A percentile compares a stretch with the other conserved stretches of the same genome.
Evolutionary conservation across 2,329 filamentous ascomycete genomes (phyloP).

Genomic region (Trichoderma breve): DNA sequence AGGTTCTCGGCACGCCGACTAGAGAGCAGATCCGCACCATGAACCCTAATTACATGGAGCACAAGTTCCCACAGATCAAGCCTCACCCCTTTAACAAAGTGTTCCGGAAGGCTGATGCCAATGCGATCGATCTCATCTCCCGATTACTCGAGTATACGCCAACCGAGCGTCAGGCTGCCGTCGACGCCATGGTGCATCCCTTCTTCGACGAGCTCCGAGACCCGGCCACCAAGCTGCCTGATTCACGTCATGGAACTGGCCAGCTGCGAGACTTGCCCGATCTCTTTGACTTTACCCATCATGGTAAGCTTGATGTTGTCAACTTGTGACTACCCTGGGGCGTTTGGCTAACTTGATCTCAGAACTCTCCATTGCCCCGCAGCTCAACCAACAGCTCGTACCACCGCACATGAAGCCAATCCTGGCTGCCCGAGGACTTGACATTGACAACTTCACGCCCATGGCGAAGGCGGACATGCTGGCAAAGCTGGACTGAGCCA

Average conservation of each 20-base stretch:
- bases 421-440: slow-evolving; percentile 74
- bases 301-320: slow-evolving; percentile 64
- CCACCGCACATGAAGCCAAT: slow-evolving; percentile 75
- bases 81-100: slow-evolving; percentile 99
- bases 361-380: slow-evolving; percentile 96
- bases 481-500: slow-evolving; percentile 84
- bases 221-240: slow-evolving; percentile 84
- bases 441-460: slow-evolving; percentile 91
- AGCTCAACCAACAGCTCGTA: slow-evolving; percentile 84
- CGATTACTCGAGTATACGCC: slow-evolving; percentile 94
- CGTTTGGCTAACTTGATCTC: slow-evolving; percentile 14
- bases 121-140: slow-evolving; percentile 93
- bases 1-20: slow-evolving; percentile 93
- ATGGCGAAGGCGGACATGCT: slow-evolving; percentile 96
- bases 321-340: not conserved
- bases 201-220: slow-evolving; percentile 98
- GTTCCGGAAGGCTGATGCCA: slow-evolving; percentile 91
- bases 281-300: slow-evolving; percentile 89
- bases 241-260: slow-evolving; percentile 85
- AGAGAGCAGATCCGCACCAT: slow-evolving; percentile 98
- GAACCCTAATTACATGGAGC: slow-evolving; percentile 99
- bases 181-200: slow-evolving; percentile 96
- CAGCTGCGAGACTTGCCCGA: slow-evolving; percentile 77
- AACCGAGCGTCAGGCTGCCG: slow-evolving; percentile 86
- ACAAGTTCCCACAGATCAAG: slow-evolving; percentile 99